These are phyloP conservation scores for Coniochaeta sp. DNA, from an alignment of 2,329 filamentous ascomycete genomes.

Conservation along the genomic window DNA sequence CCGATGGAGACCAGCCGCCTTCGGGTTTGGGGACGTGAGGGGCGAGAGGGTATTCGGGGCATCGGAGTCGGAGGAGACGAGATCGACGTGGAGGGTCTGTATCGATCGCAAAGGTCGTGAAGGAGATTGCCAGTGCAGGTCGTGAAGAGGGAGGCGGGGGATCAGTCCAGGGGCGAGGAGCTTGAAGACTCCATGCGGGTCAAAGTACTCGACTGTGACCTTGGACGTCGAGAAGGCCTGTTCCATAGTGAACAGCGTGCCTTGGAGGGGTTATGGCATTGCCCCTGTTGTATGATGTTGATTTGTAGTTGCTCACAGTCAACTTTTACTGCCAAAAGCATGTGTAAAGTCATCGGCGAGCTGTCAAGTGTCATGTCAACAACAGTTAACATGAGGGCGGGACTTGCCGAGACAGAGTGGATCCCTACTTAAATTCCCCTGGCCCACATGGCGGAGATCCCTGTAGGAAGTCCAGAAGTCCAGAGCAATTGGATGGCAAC, in stretches of 20 bases:
- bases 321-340: too few relatives aligned
- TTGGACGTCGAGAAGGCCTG: conserved; percentile 66
- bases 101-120: conserved; percentile 88
- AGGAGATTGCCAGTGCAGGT: conserved; percentile 96
- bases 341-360: too few relatives aligned
- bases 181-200: conserved; percentile 83
- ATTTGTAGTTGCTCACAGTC: too few relatives aligned
- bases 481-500: too few relatives aligned
- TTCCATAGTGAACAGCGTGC: conserved; percentile 46
- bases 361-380: too few relatives aligned
- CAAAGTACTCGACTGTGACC: conserved; percentile 95
- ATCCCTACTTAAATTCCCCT: too few relatives aligned
- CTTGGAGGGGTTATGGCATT: conserved; percentile 22
- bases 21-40: conserved; percentile 24
- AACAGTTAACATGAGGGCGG: too few relatives aligned
- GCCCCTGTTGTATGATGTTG: too few relatives aligned
- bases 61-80: conserved; percentile 58
- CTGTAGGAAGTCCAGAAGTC: too few relatives aligned
- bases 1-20: conserved; percentile 17
- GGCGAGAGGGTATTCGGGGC: conserved; percentile 27
- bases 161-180: conserved; percentile 72
- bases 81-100: conserved; percentile 82
- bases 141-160: conserved; percentile 74
- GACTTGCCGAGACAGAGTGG: too few relatives aligned
- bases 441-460: too few relatives aligned